Base-by-base conservation (phyloP, 495 filamentous ascomycete species). In the Symbiotaphrina buchneri region DNA sequence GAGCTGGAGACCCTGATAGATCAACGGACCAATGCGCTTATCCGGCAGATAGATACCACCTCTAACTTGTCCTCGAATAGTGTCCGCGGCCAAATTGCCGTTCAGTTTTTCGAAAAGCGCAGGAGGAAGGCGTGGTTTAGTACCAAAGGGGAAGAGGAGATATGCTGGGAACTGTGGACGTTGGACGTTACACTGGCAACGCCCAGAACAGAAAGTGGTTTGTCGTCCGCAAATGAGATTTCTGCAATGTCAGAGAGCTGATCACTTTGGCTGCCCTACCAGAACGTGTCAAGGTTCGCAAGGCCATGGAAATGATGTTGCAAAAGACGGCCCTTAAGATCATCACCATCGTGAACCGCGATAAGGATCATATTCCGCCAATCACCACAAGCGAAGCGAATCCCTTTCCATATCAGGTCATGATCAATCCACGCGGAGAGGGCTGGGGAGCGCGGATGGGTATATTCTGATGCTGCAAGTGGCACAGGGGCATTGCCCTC, bases 161-260 rank as follows among this genome's bases (percentile, higher is more conserved):
- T 94, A 2, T 87, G 80, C 41, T 97, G 87, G 87, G 87, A 97
- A 59, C 71, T 68, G 39, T 97, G 87, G 87, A 74, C 74, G 15
- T 50, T 95, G 40, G 81, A 84, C 49, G 79, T 95, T 20, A 91
- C 83, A 6, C 65, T 95, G 17, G 78, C 82, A 2, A 84, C 74
- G 31, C 82, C 84, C 20, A 56, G 74, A 47, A 93, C 81, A 4
- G 90, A 95, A 39, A 71, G 68, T 33, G 85, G 85, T 91, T 59
- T 35, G 65, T 52, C 10, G 31, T 11, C 3, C 23, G 13, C n/a
- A n/a, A n/a, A n/a, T n/a, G n/a, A n/a, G n/a, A n/a, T n/a, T n/a
- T n/a, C n/a, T n/a, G n/a, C n/a, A n/a, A n/a, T n/a, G n/a, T n/a
- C n/a, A n/a, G n/a, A n/a, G n/a, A n/a, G n/a, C n/a, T n/a, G n/a